These are phyloP conservation scores for Entomortierella chlamydospora DNA, from an alignment of 192 early-diverging fungal genomes.

Conservation along the genomic window DNA sequence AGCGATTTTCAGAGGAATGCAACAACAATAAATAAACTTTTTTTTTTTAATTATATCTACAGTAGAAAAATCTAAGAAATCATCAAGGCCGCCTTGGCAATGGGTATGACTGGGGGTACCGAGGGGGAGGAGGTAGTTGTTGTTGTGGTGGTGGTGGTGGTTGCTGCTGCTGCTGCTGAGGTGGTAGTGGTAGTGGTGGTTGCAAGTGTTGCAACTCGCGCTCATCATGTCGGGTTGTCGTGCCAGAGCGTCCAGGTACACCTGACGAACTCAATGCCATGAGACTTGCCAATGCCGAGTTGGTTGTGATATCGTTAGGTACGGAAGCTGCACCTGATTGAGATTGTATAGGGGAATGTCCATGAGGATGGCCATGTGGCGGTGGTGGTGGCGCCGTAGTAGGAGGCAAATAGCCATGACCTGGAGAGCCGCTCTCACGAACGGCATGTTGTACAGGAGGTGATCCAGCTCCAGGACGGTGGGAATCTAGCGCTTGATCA, in stretches of 20 bases:
- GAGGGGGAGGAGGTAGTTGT: not conserved
- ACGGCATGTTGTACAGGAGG: slow-evolving; percentile 28
- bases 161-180: slow-evolving; percentile 15
- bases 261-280: slow-evolving; percentile 36
- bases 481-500: slow-evolving; percentile 61
- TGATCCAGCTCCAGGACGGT: slow-evolving; percentile 24
- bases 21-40: not conserved
- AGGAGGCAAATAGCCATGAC: slow-evolving; percentile 19
- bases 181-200: slow-evolving; percentile 1
- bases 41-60: not conserved
- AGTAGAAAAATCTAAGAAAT: not conserved
- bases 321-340: slow-evolving; percentile 10
- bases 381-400: not conserved
- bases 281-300: slow-evolving; percentile 28
- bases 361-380: slow-evolving; percentile 18
- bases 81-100: slow-evolving; percentile 37
- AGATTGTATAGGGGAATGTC: slow-evolving; percentile 4
- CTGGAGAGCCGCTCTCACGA: slow-evolving; percentile 31
- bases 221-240: slow-evolving; percentile 19
- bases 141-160: slow-evolving; percentile 7
- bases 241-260: slow-evolving; percentile 11
- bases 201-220: slow-evolving; percentile 38
- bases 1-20: not conserved
- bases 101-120: slow-evolving; percentile 23
- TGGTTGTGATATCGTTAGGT: slow-evolving; percentile 28